Conservation (phyloP, 2,329 filamentous ascomycete species). For the Berkeleyomyces rouxiae region DNA sequence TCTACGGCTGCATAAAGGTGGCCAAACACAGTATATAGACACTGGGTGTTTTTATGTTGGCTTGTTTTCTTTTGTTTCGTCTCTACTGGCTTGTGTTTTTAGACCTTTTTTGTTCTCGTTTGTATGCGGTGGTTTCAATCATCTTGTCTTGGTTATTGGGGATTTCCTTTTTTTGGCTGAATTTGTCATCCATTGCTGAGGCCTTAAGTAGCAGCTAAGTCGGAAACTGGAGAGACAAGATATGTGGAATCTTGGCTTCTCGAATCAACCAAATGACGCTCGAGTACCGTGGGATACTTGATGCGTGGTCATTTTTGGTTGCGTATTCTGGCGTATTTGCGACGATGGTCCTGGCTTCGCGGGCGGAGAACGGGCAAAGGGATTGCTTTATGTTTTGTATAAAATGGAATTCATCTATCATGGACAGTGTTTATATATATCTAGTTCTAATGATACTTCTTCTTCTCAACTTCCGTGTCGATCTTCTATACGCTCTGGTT, state of each 20-base stretch:
- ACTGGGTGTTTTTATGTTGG: neutral
- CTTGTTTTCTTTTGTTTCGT: neutral
- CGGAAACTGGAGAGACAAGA: neutral
- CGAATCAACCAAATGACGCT: neutral
- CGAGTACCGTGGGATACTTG: slow-evolving; percentile 13
- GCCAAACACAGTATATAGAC: neutral
- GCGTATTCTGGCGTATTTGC: neutral
- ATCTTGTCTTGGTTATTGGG: neutral
- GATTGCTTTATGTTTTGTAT: neutral
- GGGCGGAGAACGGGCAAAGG: neutral
- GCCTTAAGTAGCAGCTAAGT: neutral
- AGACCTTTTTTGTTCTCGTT: neutral
- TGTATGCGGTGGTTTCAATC: neutral
- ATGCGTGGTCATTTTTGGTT: neutral
- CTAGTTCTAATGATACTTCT: neutral
- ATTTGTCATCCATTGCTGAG: neutral
- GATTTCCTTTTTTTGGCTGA: neutral
- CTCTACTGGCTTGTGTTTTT: neutral
- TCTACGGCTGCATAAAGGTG: neutral
- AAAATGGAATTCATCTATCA: slow-evolving; percentile 9
- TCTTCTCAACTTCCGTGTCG: no score
- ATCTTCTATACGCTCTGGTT: no score
- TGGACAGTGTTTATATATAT: slow-evolving; percentile 3
- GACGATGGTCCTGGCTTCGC: neutral
- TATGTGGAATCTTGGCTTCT: slow-evolving; percentile 12